phyloP scores from a whole-genome alignment of 768 basidiomycete genomes.

The Amanita inopinata region DNA sequence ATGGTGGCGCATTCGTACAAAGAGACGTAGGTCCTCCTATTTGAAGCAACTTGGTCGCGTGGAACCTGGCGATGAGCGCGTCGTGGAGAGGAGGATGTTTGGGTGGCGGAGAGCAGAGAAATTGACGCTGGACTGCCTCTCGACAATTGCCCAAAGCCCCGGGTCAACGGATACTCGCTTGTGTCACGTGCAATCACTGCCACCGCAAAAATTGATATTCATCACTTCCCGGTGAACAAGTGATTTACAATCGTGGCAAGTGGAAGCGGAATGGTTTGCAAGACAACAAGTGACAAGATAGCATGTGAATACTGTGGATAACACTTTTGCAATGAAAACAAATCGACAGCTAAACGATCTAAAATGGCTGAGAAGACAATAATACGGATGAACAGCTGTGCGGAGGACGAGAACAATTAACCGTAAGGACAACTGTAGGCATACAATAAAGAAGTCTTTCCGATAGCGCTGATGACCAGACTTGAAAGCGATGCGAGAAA shows the following conservation, averaged over 20 bases:
- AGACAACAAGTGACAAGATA: conserved; percentile 4
- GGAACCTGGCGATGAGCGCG: not conserved
- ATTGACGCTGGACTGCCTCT: not conserved
- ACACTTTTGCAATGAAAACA: conserved; percentile 1
- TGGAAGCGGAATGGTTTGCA: conserved; percentile 1
- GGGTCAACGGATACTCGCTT: conserved; percentile 9
- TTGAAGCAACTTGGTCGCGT: not conserved
- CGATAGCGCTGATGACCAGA: not conserved
- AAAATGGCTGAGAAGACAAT: not conserved
- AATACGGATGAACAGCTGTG: not conserved
- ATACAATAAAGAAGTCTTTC: conserved; percentile 5
- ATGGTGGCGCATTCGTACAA: conserved; percentile 4
- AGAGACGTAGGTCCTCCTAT: not conserved
- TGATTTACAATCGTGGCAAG: no score
- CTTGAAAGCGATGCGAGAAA: conserved; percentile 3
- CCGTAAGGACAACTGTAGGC: not conserved
- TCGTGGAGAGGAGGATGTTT: not conserved
- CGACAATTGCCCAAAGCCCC: not conserved
- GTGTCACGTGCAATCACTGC: conserved; percentile 10
- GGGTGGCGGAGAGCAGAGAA: not conserved
- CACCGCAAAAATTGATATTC: no score
- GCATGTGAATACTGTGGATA: not conserved
- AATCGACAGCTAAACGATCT: not conserved
- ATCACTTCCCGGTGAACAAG: no score
- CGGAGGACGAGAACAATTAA: conserved; percentile 1